Evolutionary conservation across 225 moss, liverwort and hornwort genomes (phyloP), one percentile per base, ranked within the genome.

Genomic region (Asterella californica): DNA sequence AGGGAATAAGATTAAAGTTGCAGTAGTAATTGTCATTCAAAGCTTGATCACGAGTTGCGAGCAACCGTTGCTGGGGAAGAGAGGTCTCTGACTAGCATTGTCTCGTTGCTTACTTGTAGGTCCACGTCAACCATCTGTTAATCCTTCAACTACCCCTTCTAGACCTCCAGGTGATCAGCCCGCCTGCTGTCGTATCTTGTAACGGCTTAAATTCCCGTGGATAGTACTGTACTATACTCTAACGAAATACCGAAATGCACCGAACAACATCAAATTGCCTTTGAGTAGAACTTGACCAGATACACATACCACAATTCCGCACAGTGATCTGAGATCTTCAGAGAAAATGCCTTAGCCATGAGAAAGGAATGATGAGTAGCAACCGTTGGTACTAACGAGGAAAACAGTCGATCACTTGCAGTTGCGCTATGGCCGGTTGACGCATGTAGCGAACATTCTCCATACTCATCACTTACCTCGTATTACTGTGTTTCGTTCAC

Each of bases 121-220:
- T 33, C 15, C 33, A 33, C 67, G 67, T 36, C 17, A 10, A 67
- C 32, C 67, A 67, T 36, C 67, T 67, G 32, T 2, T 33, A 67
- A 67, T 15, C 67, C 67, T 67, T 27, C 67, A 61, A 25, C 19
- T 61, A 5, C n/a, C 25, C 61, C 61, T 61, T 6, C n/a, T 34
- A 67, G 67, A 67, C 67, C 67, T 67, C 18, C 67, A 67, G 36
- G 15, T 33, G 67, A 67, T 67, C 33, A 33, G 67, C 67, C 67
- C 10, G 36, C 33, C 14, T 67, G 67, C 34, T 67, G 67, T 36
- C 5, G 33, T 67, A 67, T 67, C 15, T 0, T 33, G 34, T 67
- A 67, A 36, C 29, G 34, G 0, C 17, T 4, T 36, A 12, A 10
- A 67, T 0, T 17, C 11, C 18, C 34, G 34, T 36, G 15, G 32